Evolutionary conservation across 305 asterid genomes (phyloP).

Genomic region (Fraxinus albicans): DNA sequence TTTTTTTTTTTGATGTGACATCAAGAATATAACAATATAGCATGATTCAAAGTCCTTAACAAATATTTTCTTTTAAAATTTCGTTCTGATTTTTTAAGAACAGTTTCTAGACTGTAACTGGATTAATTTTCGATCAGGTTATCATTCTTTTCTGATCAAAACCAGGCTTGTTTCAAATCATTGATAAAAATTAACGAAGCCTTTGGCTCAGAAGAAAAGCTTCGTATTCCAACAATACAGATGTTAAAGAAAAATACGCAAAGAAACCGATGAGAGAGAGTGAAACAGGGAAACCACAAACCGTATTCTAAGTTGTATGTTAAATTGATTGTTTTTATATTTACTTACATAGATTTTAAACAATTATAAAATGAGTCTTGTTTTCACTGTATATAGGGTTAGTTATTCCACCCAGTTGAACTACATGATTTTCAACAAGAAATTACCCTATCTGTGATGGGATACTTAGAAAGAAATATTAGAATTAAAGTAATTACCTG

Average conservation of each 20-base stretch:
- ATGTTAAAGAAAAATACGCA: neutral
- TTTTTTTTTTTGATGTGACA: neutral
- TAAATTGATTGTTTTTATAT: neutral
- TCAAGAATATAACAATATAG: neutral
- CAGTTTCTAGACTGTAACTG: neutral
- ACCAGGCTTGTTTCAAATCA: neutral
- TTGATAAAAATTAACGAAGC: neutral
- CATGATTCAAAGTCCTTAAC: neutral
- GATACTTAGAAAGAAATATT: neutral
- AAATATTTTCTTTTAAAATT: neutral
- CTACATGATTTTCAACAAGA: neutral
- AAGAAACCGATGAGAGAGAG: neutral
- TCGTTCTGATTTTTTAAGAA: neutral
- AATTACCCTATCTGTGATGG: neutral
- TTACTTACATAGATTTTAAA: neutral
- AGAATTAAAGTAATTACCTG: neutral
- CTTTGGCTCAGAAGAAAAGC: neutral
- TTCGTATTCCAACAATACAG: neutral
- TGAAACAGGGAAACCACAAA: neutral
- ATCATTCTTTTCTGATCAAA: neutral
- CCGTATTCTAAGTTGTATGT: neutral
- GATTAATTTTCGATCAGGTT: neutral
- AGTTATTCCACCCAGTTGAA: neutral
- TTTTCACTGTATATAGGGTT: neutral
- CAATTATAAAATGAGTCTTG: neutral